Conservation (phyloP, 805 yeast species). For the Saccharomycopsis capsularis region DNA sequence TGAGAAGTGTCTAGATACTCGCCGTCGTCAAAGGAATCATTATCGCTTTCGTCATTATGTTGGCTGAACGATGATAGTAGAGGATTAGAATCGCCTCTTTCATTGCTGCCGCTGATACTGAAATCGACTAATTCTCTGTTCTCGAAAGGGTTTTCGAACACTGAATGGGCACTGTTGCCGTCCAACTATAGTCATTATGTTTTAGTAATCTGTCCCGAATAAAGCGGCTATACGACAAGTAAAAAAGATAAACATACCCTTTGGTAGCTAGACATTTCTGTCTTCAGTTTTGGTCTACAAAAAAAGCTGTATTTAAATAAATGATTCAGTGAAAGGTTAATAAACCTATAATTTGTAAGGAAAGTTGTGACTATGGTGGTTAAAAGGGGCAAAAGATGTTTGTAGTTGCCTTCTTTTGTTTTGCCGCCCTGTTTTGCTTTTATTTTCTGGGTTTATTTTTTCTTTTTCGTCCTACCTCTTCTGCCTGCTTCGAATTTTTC, state of each 20-base stretch:
- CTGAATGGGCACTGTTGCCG: background rate
- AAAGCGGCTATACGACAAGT: background rate
- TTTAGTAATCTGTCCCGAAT: background rate
- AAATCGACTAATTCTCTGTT: slow-evolving; percentile 14
- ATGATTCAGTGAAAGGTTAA: background rate
- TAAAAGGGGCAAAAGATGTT: too few species aligned
- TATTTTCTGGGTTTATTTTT: background rate
- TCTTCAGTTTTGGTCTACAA: background rate
- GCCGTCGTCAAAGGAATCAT: slow-evolving; percentile 5
- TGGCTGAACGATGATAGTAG: background rate
- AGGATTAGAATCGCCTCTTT: background rate
- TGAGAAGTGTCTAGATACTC: background rate
- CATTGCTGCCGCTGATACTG: background rate
- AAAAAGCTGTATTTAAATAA: background rate
- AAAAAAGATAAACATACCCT: slow-evolving; percentile 15
- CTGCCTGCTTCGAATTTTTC: background rate
- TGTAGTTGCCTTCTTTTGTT: too few species aligned
- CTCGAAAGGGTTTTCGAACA: slow-evolving; percentile 8
- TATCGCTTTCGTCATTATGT: slow-evolving; percentile 2
- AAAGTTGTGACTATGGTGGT: too few species aligned
- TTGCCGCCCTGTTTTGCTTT: too few species aligned
- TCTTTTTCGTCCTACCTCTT: background rate
- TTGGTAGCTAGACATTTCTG: slow-evolving; percentile 12
- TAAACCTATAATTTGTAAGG: too few species aligned
- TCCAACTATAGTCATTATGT: background rate